Evolutionary conservation across 2,329 filamentous ascomycete species (phyloP), one percentile per base, ranked within the genome.

Genomic region (Aspergillus ochraceus): DNA sequence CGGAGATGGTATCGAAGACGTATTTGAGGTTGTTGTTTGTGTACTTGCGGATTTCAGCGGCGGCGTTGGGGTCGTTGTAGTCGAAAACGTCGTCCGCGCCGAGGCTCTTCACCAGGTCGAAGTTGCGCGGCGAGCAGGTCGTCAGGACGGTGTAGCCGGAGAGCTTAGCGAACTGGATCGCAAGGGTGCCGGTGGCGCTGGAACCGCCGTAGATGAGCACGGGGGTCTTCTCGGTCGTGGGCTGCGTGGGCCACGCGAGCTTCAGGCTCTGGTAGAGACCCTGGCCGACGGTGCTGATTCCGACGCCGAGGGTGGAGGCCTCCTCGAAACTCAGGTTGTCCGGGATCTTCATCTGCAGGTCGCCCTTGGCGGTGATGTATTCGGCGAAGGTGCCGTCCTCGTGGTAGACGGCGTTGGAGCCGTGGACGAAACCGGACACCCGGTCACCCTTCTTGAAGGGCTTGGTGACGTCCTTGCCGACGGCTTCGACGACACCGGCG

Each of bases 361-460:
- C 80, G 1, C 74, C 82, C 64, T 84, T 85, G 11, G 76, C 81
- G 9, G 81, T 75, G 59, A 81, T 76, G 64, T 83, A 81, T 58
- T 86, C 79, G 11, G 80, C 83, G 63, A 86, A 86, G 2, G 79
- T 76, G 9, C 84, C 85, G 62, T 83, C 78, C 54, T 82, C 77
- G 24, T 72, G 74, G 57, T 80, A 64, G 3, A 69, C 62, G 14
- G 64, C 60, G 60, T 74, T 76, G 55, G 63, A 67, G 57, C 85
- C 84, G 63, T 83, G 82, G 4, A 74, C 71, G 55, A 82, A 79
- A 0, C 83, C 83, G 42, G 77, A 77, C 39, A 87, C 76, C 2
- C 80, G 76, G 63, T 86, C 84, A 12, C 84, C 84, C 58, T 74
- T 72, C 64, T 81, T 79, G 62, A 81, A 80, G 3, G 64, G 45